These are phyloP conservation scores for Casaregolazyma suthepensis DNA, from an alignment of 1,139 yeast genomes.

Conservation along the genomic window DNA sequence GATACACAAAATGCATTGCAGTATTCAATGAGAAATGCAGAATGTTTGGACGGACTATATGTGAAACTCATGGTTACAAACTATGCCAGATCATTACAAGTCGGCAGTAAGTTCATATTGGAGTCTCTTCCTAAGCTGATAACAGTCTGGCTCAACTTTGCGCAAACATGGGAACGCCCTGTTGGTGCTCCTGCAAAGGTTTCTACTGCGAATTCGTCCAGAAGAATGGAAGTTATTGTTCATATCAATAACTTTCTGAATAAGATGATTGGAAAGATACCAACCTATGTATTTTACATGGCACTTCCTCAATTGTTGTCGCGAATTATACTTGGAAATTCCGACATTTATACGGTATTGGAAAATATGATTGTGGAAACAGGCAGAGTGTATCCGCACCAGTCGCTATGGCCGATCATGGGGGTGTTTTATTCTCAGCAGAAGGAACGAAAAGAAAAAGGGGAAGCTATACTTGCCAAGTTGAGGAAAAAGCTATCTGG, in stretches of 20 bases:
- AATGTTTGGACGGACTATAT: conserved; percentile 48
- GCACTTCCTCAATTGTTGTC: conserved; percentile 84
- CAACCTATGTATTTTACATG: conserved; percentile 70
- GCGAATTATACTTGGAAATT: conserved; percentile 62
- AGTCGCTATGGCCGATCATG: conserved; percentile 78
- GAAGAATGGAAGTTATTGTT: conserved; percentile 13
- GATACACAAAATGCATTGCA: conserved; percentile 50
- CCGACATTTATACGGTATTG: conserved; percentile 51
- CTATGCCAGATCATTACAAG: conserved; percentile 61
- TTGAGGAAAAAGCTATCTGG: conserved; percentile 13
- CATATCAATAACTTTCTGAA: conserved; percentile 33
- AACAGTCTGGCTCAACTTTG: conserved; percentile 85
- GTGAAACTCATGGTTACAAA: conserved; percentile 60
- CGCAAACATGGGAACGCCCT: conserved; percentile 8
- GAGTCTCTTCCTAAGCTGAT: conserved; percentile 87
- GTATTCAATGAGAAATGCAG: conserved; percentile 29
- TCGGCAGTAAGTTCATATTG: conserved; percentile 63
- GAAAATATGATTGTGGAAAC: conserved; percentile 52
- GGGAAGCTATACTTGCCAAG: conserved; percentile 37
- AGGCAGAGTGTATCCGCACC: conserved; percentile 65
- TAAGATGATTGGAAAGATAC: conserved; percentile 42
- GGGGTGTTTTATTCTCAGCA: conserved; percentile 71
- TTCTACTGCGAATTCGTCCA: background rate
- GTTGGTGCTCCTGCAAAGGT: conserved; percentile 6
- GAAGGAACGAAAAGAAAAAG: conserved; percentile 49